Conservation (phyloP, 495 filamentous ascomycete genomes). For the Neurospora discreta region DNA sequence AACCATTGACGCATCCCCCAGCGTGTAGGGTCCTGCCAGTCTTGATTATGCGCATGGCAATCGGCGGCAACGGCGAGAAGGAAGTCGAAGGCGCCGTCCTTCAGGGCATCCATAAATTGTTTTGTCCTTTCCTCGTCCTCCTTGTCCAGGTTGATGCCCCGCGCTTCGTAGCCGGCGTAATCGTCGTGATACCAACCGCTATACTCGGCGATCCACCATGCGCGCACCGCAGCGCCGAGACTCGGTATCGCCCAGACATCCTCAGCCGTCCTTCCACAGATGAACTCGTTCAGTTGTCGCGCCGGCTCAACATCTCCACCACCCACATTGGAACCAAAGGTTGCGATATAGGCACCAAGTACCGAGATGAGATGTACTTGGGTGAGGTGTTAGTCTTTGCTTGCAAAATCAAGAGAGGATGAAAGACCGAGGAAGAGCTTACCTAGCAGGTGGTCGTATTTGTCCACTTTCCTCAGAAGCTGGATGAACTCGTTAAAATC, state of each 20-base stretch:
- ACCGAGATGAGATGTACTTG: conserved; percentile 72
- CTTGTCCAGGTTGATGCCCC: conserved; percentile 39
- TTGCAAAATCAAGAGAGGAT: not conserved
- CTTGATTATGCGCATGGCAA: conserved; percentile 39
- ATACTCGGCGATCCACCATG: conserved; percentile 86
- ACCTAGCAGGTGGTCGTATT: conserved; percentile 50
- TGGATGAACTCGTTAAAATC: conserved; percentile 63
- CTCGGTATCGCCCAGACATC: conserved; percentile 56
- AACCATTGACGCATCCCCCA: conserved; percentile 64
- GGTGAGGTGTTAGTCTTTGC: not conserved
- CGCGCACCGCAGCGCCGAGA: conserved; percentile 62
- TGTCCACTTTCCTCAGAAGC: conserved; percentile 54
- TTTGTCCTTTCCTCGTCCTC: conserved; percentile 60
- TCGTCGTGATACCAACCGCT: conserved; percentile 79
- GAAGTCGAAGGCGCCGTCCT: conserved; percentile 87
- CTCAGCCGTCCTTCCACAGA: conserved; percentile 52
- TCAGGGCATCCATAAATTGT: conserved; percentile 63
- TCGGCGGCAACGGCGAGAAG: conserved; percentile 74
- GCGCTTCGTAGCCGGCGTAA: conserved; percentile 44
- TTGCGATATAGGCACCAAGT: conserved; percentile 57
- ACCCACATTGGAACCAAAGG: conserved; percentile 64
- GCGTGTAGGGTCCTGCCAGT: conserved; percentile 75
- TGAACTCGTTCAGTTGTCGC: conserved; percentile 52
- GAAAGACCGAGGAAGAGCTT: not conserved
- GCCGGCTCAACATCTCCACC: conserved; percentile 47